phyloP scores from a whole-genome alignment of 495 filamentous ascomycete species.

The Friedmanniomyces endolithicus region DNA sequence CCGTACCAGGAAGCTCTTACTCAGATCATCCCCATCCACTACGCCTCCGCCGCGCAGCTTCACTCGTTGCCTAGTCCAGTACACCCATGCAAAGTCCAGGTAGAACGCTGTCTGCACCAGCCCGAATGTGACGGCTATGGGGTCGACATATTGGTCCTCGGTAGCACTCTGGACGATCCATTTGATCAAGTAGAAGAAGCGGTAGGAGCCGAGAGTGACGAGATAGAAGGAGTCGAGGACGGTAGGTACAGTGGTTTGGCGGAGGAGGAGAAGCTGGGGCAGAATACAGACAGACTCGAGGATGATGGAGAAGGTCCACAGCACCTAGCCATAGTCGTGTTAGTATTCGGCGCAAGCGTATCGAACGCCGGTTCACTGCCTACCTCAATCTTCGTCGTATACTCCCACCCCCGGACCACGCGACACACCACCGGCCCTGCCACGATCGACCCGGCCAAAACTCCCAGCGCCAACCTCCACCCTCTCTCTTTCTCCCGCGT shows the following conservation, averaged over 20 bases:
- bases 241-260: constrained; percentile 88
- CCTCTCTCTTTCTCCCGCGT: constrained; percentile 81
- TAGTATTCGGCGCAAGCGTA: background rate
- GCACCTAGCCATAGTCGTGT: constrained; percentile 36
- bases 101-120: constrained; percentile 85
- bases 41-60: constrained; percentile 85
- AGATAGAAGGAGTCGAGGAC: constrained; percentile 95
- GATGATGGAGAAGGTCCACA: constrained; percentile 77
- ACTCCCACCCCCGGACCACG: constrained; percentile 40
- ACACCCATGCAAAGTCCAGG: constrained; percentile 93
- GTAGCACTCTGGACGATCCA: constrained; percentile 65
- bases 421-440: constrained; percentile 53
- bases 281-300: constrained; percentile 85
- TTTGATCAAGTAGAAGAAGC: constrained; percentile 80
- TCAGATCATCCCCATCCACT: constrained; percentile 83
- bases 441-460: constrained; percentile 45
- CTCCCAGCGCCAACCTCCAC: constrained; percentile 69
- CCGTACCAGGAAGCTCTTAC: constrained; percentile 63
- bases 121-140: constrained; percentile 70
- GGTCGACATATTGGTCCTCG: constrained; percentile 46
- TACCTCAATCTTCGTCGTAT: constrained; percentile 44
- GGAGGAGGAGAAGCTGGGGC: constrained; percentile 80
- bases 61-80: constrained; percentile 83
- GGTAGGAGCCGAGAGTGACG: constrained; percentile 75
- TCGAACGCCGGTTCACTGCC: constrained; percentile 13